phyloP scores from a whole-genome alignment of 2,329 filamentous ascomycete genomes.

The Pezicula carpinea region DNA sequence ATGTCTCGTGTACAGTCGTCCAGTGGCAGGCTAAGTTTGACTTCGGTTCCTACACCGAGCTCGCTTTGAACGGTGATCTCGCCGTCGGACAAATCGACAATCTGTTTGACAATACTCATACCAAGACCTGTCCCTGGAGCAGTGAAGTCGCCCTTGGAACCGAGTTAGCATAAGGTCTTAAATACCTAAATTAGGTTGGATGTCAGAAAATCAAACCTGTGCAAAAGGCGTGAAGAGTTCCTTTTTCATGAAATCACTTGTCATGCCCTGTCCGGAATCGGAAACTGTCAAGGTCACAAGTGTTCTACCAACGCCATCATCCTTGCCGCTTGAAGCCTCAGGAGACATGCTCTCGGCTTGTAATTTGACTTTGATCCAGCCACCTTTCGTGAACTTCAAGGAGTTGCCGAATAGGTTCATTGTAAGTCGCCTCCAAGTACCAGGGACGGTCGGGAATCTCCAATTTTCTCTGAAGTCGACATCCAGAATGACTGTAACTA shows the following conservation, averaged over 20 bases:
- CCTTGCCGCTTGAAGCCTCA: neutral
- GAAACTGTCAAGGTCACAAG: conserved; percentile 40
- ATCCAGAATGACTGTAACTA: conserved; percentile 41
- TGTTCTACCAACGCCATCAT: conserved; percentile 7
- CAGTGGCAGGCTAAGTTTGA: conserved; percentile 42
- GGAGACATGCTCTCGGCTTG: conserved; percentile 21
- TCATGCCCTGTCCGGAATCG: conserved; percentile 62
- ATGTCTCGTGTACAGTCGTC: conserved; percentile 6
- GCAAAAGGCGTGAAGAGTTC: conserved; percentile 50
- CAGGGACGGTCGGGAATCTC: conserved; percentile 22
- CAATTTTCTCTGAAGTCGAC: conserved; percentile 30
- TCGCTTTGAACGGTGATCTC: conserved; percentile 52
- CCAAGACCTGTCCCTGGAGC: conserved; percentile 58
- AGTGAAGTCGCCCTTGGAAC: conserved; percentile 51
- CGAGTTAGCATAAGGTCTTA: conserved; percentile 11
- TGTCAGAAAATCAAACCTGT: conserved; percentile 44
- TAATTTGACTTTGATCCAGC: conserved; percentile 42
- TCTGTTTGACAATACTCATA: conserved; percentile 59
- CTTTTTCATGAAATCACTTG: conserved; percentile 54
- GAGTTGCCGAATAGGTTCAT: conserved; percentile 61
- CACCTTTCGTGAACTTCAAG: conserved; percentile 53
- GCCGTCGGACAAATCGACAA: conserved; percentile 55
- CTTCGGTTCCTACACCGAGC: conserved; percentile 47
- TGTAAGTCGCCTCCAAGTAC: conserved; percentile 35
- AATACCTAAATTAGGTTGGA: conserved; percentile 12